Evolutionary conservation across 768 basidiomycete genomes (phyloP).

Genomic region (Tephrocybe sp.): DNA sequence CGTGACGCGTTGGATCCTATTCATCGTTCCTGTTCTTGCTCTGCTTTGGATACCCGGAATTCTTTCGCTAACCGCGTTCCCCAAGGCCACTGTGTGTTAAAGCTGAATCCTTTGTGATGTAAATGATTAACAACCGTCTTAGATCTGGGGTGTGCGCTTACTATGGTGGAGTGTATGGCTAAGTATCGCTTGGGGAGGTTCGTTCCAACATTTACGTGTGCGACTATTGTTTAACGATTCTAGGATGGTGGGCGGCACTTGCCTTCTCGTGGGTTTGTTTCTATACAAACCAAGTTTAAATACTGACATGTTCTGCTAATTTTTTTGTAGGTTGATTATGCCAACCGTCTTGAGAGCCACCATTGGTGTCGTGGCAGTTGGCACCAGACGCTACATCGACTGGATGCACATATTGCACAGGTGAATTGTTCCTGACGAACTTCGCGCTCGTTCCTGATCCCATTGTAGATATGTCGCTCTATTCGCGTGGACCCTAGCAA

Average conservation of each 20-base stretch:
- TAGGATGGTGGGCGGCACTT: constrained; percentile 78
- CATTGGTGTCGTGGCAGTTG: constrained; percentile 71
- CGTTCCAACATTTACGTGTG: constrained; percentile 14
- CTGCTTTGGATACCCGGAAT: constrained; percentile 76
- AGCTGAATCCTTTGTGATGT: constrained; percentile 1
- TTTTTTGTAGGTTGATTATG: constrained; percentile 40
- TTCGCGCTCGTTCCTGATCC: background rate
- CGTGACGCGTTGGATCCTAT: constrained; percentile 75
- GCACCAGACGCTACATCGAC: constrained; percentile 71
- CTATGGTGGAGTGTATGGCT: constrained; percentile 88
- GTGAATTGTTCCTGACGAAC: constrained; percentile 26
- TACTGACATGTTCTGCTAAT: no score
- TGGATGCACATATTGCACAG: constrained; percentile 68
- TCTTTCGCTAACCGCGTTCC: constrained; percentile 49
- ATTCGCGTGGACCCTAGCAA: constrained; percentile 58
- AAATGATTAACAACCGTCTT: background rate
- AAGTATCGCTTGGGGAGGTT: constrained; percentile 73
- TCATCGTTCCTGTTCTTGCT: constrained; percentile 71
- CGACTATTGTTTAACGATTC: constrained; percentile 1
- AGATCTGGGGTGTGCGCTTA: constrained; percentile 60
- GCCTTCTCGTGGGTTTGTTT: constrained; percentile 54
- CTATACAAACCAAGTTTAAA: no score
- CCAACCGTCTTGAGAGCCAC: constrained; percentile 58
- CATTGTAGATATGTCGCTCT: constrained; percentile 55
- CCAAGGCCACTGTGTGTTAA: constrained; percentile 44